Evolutionary conservation across 805 yeast genomes (phyloP).

Genomic region (Candida jianshihensis): DNA sequence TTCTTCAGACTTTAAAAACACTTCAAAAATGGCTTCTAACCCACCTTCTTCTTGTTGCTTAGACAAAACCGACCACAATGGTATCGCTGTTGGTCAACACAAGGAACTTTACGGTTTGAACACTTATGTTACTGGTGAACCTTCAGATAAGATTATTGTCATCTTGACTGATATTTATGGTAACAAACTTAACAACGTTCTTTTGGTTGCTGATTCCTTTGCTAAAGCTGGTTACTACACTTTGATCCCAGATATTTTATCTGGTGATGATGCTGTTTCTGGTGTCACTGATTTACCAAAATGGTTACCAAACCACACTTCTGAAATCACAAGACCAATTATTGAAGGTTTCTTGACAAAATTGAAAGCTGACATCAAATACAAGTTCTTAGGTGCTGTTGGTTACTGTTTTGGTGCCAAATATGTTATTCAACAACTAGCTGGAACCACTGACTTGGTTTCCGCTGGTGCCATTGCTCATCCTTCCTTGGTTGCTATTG

Average conservation of each 20-base stretch:
- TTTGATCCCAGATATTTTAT: constrained; percentile 68
- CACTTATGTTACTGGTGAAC: constrained; percentile 41
- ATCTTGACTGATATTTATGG: constrained; percentile 71
- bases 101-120: constrained; percentile 35
- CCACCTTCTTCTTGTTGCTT: constrained; percentile 47
- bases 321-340: constrained; percentile 40
- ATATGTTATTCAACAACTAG: constrained; percentile 47
- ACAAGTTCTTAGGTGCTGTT: constrained; percentile 45
- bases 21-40: constrained; percentile 44
- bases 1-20: too few species aligned
- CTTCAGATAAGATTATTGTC: constrained; percentile 44
- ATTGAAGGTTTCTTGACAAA: constrained; percentile 40
- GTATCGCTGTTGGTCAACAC: constrained; percentile 40
- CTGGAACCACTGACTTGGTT: constrained; percentile 29
- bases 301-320: constrained; percentile 54
- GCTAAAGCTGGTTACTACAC: constrained; percentile 60
- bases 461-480: constrained; percentile 75
- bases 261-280: constrained; percentile 36
- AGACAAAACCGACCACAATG: constrained; percentile 36
- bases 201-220: constrained; percentile 59
- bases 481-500: constrained; percentile 66
- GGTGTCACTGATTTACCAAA: constrained; percentile 18
- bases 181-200: constrained; percentile 44
- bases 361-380: constrained; percentile 38
- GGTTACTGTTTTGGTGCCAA: constrained; percentile 90